Evolutionary conservation across 768 basidiomycete genomes (phyloP).

Genomic region (Chlorophyllum brunneum): DNA sequence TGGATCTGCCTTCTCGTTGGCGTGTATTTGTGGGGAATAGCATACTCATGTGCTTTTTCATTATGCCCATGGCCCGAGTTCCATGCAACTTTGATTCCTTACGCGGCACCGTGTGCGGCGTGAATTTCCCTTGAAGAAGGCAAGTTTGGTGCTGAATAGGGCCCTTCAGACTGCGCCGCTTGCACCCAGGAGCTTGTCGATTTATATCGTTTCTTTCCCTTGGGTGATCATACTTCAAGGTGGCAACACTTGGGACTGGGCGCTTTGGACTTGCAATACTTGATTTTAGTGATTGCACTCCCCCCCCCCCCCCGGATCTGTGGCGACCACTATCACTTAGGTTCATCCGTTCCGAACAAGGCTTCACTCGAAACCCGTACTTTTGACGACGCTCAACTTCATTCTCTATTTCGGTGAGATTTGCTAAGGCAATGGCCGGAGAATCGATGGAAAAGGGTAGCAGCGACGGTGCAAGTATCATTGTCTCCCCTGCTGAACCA

Average conservation of each 20-base stretch:
- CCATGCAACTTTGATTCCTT: conserved; percentile 7
- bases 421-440: conserved; percentile 7
- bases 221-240: neutral
- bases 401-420: neutral
- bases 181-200: neutral
- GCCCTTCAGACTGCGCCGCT: neutral
- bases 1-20: neutral
- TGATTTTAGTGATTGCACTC: no score
- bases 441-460: conserved; percentile 5
- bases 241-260: no score
- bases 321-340: no score
- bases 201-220: neutral
- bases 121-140: neutral
- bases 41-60: conserved; percentile 1
- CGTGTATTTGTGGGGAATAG: neutral
- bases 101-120: neutral
- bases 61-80: neutral
- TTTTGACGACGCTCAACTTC: neutral
- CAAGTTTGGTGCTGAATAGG: neutral
- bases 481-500: neutral
- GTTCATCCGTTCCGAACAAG: no score
- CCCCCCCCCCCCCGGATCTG: no score
- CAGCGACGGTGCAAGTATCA: neutral
- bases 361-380: neutral
- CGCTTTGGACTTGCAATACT: no score